Evolutionary conservation across 2,329 filamentous ascomycete species (phyloP).

Genomic region (Fusarium napiforme): DNA sequence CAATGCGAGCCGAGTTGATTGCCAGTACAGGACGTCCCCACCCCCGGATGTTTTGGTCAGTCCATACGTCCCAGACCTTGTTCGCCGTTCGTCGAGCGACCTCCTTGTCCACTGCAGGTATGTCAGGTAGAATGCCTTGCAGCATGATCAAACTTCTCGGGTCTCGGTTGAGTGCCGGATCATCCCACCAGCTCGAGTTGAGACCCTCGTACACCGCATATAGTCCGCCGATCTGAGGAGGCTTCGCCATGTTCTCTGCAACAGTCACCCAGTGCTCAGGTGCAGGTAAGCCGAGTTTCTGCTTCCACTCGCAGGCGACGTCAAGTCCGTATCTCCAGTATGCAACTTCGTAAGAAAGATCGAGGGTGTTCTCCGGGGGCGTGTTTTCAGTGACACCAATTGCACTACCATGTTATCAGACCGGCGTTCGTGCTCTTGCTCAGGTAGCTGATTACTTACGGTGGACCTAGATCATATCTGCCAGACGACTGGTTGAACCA

Average conservation of each 20-base stretch:
- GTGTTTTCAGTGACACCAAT: conserved; percentile 67
- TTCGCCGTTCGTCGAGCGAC: conserved; percentile 52
- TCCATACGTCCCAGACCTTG: conserved; percentile 54
- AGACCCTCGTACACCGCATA: conserved; percentile 67
- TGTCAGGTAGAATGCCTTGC: conserved; percentile 56
- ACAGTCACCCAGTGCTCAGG: conserved; percentile 61
- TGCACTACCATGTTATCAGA: conserved; percentile 31
- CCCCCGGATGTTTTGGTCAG: conserved; percentile 55
- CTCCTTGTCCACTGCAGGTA: conserved; percentile 50
- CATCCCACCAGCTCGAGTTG: conserved; percentile 56
- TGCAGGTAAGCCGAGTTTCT: conserved; percentile 55
- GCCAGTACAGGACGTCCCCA: conserved; percentile 61
- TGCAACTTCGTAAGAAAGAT: conserved; percentile 69
- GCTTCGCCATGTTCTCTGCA: conserved; percentile 61
- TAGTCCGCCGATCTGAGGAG: conserved; percentile 61
- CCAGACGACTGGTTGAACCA: conserved; percentile 63
- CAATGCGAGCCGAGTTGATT: conserved; percentile 57
- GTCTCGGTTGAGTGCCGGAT: conserved; percentile 51
- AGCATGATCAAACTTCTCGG: conserved; percentile 59
- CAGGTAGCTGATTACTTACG: conserved; percentile 30
- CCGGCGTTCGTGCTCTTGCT: too few relatives aligned
- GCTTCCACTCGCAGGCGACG: conserved; percentile 64
- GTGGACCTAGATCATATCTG: conserved; percentile 61
- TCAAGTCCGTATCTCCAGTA: conserved; percentile 71
- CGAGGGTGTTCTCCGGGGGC: conserved; percentile 64